Conservation (phyloP, 352 stramenopile genomes). For the Pythium graminicola region DNA sequence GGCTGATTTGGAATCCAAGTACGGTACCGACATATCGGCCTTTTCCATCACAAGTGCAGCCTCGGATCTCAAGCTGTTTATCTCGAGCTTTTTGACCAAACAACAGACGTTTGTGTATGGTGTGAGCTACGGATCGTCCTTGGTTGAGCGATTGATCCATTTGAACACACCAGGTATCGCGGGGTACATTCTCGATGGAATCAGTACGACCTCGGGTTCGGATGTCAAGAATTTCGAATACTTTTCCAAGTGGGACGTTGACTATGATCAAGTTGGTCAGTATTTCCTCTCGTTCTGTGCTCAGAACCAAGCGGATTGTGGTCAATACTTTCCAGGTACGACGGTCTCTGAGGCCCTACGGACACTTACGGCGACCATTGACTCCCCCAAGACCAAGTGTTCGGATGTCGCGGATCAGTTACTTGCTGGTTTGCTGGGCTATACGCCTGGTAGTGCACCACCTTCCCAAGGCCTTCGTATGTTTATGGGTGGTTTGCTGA, state of each 20-base stretch:
- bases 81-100: conserved; percentile 9
- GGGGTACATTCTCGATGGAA: conserved; percentile 47
- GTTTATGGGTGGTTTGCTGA: conserved; percentile 28
- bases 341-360: conserved; percentile 6
- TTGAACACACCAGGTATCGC: conserved; percentile 29
- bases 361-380: conserved; percentile 11
- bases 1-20: conserved; percentile 30
- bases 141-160: conserved; percentile 50
- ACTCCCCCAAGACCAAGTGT: conserved; percentile 17
- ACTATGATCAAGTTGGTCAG: conserved; percentile 18
- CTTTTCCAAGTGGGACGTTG: conserved; percentile 24
- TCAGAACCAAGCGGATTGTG: conserved; percentile 13
- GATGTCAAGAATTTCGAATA: conserved; percentile 23
- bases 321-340: conserved; percentile 20
- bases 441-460: conserved; percentile 1
- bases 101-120: conserved; percentile 41
- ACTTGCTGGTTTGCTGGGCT: conserved; percentile 6
- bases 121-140: conserved; percentile 48
- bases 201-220: conserved; percentile 28
- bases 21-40: conserved; percentile 29
- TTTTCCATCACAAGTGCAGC: conserved; percentile 50
- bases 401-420: conserved; percentile 3
- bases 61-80: conserved; percentile 28
- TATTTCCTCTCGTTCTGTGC: conserved; percentile 23
- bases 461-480: conserved; percentile 24